These are phyloP conservation scores for Purshia tridentata DNA, from an alignment of 306 rosid genomes.

Conservation along the genomic window DNA sequence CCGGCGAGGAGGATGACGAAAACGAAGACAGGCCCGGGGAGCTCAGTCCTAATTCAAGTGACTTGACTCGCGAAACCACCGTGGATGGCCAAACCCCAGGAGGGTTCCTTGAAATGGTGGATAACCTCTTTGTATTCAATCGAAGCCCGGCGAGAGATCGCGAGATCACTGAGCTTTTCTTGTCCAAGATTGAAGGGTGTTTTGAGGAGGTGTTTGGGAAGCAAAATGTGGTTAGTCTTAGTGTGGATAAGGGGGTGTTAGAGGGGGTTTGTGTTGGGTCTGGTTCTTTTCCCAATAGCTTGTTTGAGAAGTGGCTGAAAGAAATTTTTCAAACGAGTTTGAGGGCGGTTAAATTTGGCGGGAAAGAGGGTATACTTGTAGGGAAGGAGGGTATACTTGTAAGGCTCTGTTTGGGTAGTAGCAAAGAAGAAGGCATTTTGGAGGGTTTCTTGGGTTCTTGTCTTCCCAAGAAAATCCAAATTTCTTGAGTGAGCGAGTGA, in stretches of 20 bases:
- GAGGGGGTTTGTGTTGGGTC: conserved; percentile 59
- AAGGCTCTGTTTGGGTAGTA: conserved; percentile 79
- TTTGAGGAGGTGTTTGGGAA: conserved; percentile 55
- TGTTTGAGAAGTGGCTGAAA: conserved; percentile 89
- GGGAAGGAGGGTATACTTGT: conserved; percentile 68
- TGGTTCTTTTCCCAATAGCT: conserved; percentile 66
- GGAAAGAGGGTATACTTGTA: conserved; percentile 65
- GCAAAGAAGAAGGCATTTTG: conserved; percentile 55
- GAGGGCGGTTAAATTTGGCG: conserved; percentile 52
- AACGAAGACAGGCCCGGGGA: conserved; percentile 39
- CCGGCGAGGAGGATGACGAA: conserved; percentile 41
- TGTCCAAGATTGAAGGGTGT: conserved; percentile 47
- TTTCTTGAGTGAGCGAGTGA: conserved; percentile 47
- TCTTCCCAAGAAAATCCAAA: conserved; percentile 70
- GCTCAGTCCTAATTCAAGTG: conserved; percentile 57
- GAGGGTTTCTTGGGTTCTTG: conserved; percentile 77
- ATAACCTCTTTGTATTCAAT: conserved; percentile 50
- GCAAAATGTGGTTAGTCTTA: conserved; percentile 45
- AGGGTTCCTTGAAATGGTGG: conserved; percentile 49
- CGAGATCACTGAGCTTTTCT: conserved; percentile 50
- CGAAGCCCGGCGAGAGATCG: conserved; percentile 48
- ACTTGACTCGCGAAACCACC: conserved; percentile 54
- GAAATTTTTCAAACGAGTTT: conserved; percentile 75
- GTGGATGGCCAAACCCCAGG: conserved; percentile 36
- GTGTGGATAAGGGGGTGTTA: conserved; percentile 70